phyloP scores from a whole-genome alignment of 2,329 filamentous ascomycete species.

The Magnaporthiopsis rhizophila region DNA sequence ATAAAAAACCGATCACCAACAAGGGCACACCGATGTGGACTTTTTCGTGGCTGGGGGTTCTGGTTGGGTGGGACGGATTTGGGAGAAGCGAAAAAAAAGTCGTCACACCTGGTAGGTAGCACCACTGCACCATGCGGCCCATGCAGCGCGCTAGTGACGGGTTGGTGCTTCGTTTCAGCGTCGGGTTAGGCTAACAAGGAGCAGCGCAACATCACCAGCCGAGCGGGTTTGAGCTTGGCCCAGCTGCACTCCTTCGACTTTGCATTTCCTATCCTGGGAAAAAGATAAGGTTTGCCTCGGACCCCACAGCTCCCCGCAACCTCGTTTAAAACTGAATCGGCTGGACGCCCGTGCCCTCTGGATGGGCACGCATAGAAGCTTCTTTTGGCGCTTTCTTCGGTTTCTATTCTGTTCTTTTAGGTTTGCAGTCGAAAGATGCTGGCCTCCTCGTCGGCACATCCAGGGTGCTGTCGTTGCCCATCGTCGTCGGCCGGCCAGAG shows the following conservation, averaged over 20 bases:
- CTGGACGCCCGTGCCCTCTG: too few relatives aligned
- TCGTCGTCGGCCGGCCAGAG: background rate
- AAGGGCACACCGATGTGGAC: background rate
- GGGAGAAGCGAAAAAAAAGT: too few relatives aligned
- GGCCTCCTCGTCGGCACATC: background rate
- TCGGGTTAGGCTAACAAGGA: background rate
- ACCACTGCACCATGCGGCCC: background rate
- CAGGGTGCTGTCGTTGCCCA: too few relatives aligned
- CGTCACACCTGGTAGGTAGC: background rate
- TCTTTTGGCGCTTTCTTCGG: background rate
- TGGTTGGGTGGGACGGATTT: too few relatives aligned
- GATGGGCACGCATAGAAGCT: background rate
- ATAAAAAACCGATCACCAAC: background rate
- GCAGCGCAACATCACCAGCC: background rate
- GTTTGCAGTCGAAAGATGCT: background rate
- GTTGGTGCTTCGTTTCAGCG: background rate
- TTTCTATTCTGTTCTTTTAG: background rate
- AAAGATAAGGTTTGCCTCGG: background rate
- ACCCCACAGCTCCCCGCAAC: background rate
- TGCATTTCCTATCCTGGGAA: background rate
- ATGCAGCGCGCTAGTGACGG: background rate
- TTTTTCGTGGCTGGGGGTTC: background rate
- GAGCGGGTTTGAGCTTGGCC: background rate
- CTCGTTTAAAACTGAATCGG: background rate
- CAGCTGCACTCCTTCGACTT: background rate